These are phyloP conservation scores for Cladosporium sphaerospermum DNA, from an alignment of 2,329 filamentous ascomycete genomes.

Conservation along the genomic window DNA sequence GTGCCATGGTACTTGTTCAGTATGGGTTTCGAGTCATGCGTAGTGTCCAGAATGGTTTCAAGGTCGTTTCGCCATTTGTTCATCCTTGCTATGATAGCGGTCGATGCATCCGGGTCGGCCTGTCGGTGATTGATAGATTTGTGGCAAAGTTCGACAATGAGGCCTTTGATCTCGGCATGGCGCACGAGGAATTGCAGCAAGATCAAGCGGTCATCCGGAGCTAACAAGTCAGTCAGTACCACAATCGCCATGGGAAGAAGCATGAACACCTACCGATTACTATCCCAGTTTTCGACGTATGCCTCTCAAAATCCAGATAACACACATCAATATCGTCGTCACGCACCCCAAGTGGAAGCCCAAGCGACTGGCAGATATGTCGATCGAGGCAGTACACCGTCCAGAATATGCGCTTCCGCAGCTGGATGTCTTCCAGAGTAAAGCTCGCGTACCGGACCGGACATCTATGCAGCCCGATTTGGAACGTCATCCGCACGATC, in stretches of 20 bases:
- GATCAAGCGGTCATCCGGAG: constrained; percentile 2
- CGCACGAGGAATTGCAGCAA: constrained; percentile 35
- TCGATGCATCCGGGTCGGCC: constrained; percentile 31
- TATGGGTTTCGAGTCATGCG: neutral
- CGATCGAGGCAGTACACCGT: constrained; percentile 51
- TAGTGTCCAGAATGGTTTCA: constrained; percentile 36
- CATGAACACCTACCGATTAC: neutral
- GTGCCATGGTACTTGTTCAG: constrained; percentile 34
- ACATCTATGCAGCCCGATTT: constrained; percentile 54
- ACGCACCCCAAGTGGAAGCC: constrained; percentile 49
- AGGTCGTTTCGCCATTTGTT: constrained; percentile 50
- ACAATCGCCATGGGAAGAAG: neutral
- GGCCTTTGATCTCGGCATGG: constrained; percentile 45
- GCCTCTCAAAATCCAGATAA: constrained; percentile 45
- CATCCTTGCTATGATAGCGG: constrained; percentile 44
- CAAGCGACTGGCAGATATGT: constrained; percentile 51
- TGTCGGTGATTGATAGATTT: constrained; percentile 45
- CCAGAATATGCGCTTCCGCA: constrained; percentile 52
- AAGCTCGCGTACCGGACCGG: constrained; percentile 49
- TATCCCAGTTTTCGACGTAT: constrained; percentile 21
- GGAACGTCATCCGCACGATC: constrained; percentile 50
- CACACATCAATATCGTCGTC: constrained; percentile 56
- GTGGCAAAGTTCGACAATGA: constrained; percentile 49
- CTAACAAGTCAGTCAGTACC: neutral
- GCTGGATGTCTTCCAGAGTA: constrained; percentile 39